Evolutionary conservation across 2,329 filamentous ascomycete genomes (phyloP).

Genomic region (Paecilomyces sp.): DNA sequence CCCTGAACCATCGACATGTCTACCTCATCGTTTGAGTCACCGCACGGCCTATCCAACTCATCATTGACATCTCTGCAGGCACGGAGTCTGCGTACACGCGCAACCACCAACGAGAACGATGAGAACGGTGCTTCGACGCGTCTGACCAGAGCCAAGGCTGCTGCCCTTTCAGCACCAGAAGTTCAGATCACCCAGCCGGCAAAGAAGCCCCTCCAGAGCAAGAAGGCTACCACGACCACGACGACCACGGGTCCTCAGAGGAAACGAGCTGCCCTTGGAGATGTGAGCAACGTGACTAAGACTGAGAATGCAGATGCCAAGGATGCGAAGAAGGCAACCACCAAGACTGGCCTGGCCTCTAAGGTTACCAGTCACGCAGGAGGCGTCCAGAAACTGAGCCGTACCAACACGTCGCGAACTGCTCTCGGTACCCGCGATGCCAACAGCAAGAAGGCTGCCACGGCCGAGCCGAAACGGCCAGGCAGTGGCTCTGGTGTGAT

Average conservation of each 20-base stretch:
- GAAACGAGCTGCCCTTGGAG: constrained; percentile 79
- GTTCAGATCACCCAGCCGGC: constrained; percentile 52
- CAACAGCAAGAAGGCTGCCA: constrained; percentile 52
- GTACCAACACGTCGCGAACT: constrained; percentile 54
- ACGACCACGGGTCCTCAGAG: constrained; percentile 48
- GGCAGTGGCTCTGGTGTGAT: constrained; percentile 65
- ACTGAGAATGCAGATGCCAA: constrained; percentile 47
- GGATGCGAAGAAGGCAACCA: constrained; percentile 66
- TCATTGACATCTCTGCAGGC: constrained; percentile 47
- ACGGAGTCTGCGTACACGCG: constrained; percentile 66
- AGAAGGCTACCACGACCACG: constrained; percentile 51
- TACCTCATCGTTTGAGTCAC: not conserved
- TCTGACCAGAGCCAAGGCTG: constrained; percentile 87
- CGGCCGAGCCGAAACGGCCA: constrained; percentile 60
- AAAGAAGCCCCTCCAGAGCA: constrained; percentile 61
- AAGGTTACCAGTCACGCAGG: constrained; percentile 71
- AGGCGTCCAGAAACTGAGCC: constrained; percentile 69
- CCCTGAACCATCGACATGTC: constrained; percentile 3
- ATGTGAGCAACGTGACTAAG: constrained; percentile 93
- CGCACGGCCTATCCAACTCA: constrained; percentile 1
- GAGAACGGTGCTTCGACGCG: constrained; percentile 77
- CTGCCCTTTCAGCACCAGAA: constrained; percentile 49
- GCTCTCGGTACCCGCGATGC: constrained; percentile 59
- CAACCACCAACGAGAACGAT: constrained; percentile 86
- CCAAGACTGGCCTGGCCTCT: constrained; percentile 63